phyloP scores from a whole-genome alignment of 176 grass and related monocot genomes.

The Olyra latifolia region DNA sequence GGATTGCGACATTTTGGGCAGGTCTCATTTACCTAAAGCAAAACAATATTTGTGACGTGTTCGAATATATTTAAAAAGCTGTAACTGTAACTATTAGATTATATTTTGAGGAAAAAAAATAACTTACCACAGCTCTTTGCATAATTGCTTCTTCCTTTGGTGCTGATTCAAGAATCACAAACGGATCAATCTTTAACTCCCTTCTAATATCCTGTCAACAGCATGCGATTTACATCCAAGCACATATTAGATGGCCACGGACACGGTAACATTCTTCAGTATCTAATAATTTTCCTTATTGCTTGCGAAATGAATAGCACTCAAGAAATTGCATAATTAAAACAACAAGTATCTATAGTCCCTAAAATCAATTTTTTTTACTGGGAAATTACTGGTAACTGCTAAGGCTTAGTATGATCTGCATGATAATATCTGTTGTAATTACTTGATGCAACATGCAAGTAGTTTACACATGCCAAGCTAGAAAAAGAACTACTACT shows the following conservation, averaged over 20 bases:
- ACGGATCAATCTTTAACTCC: constrained; percentile 56
- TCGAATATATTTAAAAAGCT: not conserved
- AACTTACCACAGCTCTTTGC: constrained; percentile 55
- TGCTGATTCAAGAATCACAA: constrained; percentile 49
- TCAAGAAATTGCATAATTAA: not conserved
- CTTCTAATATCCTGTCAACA: constrained; percentile 72
- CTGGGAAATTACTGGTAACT: not conserved
- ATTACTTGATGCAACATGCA: not conserved
- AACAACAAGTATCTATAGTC: not conserved
- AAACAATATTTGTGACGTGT: not conserved
- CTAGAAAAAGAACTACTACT: not conserved
- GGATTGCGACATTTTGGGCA: constrained; percentile 51
- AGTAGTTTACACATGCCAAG: not conserved
- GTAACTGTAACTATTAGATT: not conserved
- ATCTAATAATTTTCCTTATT: not conserved
- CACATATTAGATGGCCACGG: not conserved
- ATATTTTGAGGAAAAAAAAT: not conserved
- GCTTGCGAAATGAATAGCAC: not conserved
- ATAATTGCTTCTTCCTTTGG: constrained; percentile 32
- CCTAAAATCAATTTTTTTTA: not conserved
- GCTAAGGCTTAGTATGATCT: not conserved
- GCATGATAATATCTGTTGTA: not conserved
- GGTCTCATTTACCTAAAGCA: constrained; percentile 35
- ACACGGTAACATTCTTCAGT: not conserved
- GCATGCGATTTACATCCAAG: not conserved